Conservation (phyloP, 2,329 filamentous ascomycete genomes). For the Rugonectria rugulosa region DNA sequence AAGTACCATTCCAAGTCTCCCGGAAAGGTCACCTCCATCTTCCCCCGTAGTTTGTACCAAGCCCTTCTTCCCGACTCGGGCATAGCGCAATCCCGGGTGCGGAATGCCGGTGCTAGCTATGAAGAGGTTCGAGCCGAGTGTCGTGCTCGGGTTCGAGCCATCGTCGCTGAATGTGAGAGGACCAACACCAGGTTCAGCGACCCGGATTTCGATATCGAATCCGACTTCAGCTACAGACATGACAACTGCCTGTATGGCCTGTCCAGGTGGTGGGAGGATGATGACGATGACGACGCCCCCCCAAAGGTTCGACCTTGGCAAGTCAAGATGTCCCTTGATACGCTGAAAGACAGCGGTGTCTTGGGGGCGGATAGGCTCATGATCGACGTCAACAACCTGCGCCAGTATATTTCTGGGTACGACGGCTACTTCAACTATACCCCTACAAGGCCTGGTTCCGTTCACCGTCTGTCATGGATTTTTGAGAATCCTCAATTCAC, state of each 20-base stretch:
- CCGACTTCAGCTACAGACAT: conserved; percentile 44
- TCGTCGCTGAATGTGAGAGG: conserved; percentile 51
- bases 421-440: conserved; percentile 4
- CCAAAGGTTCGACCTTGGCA: conserved; percentile 7
- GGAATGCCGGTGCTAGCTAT: conserved; percentile 52
- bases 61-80: conserved; percentile 34
- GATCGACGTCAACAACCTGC: conserved; percentile 22
- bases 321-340: conserved; percentile 25
- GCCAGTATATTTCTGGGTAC: conserved; percentile 19
- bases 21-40: conserved; percentile 54
- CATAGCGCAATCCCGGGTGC: conserved; percentile 36
- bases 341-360: conserved; percentile 20
- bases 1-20: conserved; percentile 50
- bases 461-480: conserved; percentile 54
- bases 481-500: conserved; percentile 52
- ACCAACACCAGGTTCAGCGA: conserved; percentile 56
- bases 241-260: conserved; percentile 50
- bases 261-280: conserved; percentile 24
- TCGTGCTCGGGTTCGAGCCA: conserved; percentile 48
- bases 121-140: conserved; percentile 51
- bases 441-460: conserved; percentile 43
- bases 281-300: conserved; percentile 14
- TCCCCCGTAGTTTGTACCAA: conserved; percentile 52
- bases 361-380: conserved; percentile 24
- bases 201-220: conserved; percentile 53